Base-by-base conservation (phyloP, 176 grass and related monocot species). In the Avena sativa region DNA sequence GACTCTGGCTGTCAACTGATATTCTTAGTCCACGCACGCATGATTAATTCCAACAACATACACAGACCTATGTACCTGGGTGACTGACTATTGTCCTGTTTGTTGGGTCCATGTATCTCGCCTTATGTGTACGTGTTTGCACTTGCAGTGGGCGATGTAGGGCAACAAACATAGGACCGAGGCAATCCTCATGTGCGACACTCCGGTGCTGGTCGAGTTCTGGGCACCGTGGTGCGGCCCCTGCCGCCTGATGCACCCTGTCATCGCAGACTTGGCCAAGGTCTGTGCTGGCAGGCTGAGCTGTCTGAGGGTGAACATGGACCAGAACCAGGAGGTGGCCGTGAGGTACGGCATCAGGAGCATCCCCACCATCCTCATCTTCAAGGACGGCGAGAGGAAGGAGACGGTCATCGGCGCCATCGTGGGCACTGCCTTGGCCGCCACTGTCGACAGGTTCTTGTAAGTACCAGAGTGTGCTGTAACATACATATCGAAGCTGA, bases 161-260 rank as follows among this genome's bases (percentile, higher is more conserved):
- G 59, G 52, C 77, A 80, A 51, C 60, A 85, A 15, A 87, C 87
- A n/a, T 89, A 87, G 87, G 73, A 89, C 19, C 19, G 79, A 83
- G 2, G 67, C 69, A 1, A 87, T 89, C 73, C 81, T 92, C 51
- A 5, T 74, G 16, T 92, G 56, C 20, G 60, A 92, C 7, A 25
- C 48, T 1, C 57, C 86, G 6, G 90, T 91, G 25, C 81, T 95
- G 44, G 93, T 91, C 1, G 88, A 91, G 55, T 95, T 95, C 61
- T 95, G 90, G 93, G 90, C 88, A 15, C 90, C 93, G 4, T 91
- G 93, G 93, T 95, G 93, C 4, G 90, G 93, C 26, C 88, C 90
- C 10, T 95, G 93, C 88, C 90, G 88, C 51, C 74, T 92, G 83
- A 92, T 92, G 73, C 84, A 88, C 59, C 88, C 93, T 38, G 30